Base-by-base conservation (phyloP, 441 rosid species). In the Erodium moschatum region DNA sequence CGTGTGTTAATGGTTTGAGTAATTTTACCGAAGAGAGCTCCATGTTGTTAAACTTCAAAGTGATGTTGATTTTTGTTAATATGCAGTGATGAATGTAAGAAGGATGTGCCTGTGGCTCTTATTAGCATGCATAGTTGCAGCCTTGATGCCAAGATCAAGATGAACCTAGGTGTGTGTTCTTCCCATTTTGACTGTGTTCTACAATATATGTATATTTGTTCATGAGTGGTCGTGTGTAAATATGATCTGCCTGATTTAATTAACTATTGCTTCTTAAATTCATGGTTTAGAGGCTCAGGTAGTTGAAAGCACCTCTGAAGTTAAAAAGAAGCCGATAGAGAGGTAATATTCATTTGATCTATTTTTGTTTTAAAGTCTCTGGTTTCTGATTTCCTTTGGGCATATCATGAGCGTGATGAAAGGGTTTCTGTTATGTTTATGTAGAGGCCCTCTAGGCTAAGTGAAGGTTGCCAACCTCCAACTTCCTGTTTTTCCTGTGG, bases 81-180 rank as follows among this genome's bases (percentile, higher is more conserved):
- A 63, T 75, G 48, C 89, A 94, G 97, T 67, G 94, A 88, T 2
- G 90, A 83, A 74, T 91, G 98, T 78, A 87, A 74, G 44, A 89
- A 81, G 82, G 67, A 78, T 61, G 92, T 91, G 4, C 83, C 98
- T 0, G 88, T 89, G n/a, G 98, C 86, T 40, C 89, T 91, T 19
- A 85, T 94, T 15, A 69, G 82, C 27, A 80, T 94, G 80, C 96
- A 94, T 18, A 79, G 78, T 65, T 91, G 97, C 67, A 85, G 96
- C 74, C 96, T 91, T 74, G 98, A 94, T 65, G 96, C 94, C 33
- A 87, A 82, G 65, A 89, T 91, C 74, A 85, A 85, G 83, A 86
- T 81, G 86, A 88, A 88, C 64, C 75, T 89, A 64, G 92, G 97
- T 92, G 11, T 33, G 73, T 60, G 35, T 63, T 46, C 3, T 64